Percentiles rank a stretch among this genome's conserved stretches.
These are phyloP conservation scores for Symbiodinium natans DNA, from an alignment of 73 alveolate genomes.

Conservation along the genomic window DNA sequence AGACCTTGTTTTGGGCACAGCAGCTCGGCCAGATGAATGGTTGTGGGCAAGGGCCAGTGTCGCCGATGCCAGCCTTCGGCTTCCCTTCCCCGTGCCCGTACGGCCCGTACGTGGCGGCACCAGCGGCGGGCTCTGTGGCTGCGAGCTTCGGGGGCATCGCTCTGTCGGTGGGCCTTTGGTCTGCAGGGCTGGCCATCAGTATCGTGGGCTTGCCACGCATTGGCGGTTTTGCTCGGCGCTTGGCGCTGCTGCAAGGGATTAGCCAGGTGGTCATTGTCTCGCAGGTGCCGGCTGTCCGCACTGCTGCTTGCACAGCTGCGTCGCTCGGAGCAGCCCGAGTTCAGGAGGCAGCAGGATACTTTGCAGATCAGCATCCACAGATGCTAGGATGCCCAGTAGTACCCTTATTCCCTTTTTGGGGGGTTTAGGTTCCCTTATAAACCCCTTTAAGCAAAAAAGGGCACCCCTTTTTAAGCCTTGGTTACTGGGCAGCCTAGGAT, in stretches of 20 bases:
- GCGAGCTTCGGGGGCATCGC: constrained; percentile 23
- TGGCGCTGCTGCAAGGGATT: constrained; percentile 63
- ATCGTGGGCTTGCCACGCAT: constrained; percentile 71
- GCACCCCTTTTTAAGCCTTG: too few species aligned
- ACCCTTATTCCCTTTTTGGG: too few species aligned
- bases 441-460: too few species aligned
- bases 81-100: not conserved
- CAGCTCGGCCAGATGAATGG: constrained; percentile 29
- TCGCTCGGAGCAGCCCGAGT: not conserved
- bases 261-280: constrained; percentile 78
- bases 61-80: not conserved
- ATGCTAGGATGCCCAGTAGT: too few species aligned
- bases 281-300: constrained; percentile 28
- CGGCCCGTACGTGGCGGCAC: not conserved
- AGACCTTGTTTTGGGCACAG: constrained; percentile 74
- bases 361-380: not conserved
- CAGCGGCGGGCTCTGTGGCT: not conserved
- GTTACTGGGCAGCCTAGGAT: too few species aligned
- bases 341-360: not conserved
- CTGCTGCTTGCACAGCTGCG: not conserved
- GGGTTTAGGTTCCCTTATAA: too few species aligned
- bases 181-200: constrained; percentile 68
- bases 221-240: constrained; percentile 64
- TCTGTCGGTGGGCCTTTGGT: constrained; percentile 54
- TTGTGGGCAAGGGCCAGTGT: not conserved